Evolutionary conservation across 163 green algal genomes (phyloP), one percentile per base, ranked within the genome.

Genomic region (Prototheca stagnorum): DNA sequence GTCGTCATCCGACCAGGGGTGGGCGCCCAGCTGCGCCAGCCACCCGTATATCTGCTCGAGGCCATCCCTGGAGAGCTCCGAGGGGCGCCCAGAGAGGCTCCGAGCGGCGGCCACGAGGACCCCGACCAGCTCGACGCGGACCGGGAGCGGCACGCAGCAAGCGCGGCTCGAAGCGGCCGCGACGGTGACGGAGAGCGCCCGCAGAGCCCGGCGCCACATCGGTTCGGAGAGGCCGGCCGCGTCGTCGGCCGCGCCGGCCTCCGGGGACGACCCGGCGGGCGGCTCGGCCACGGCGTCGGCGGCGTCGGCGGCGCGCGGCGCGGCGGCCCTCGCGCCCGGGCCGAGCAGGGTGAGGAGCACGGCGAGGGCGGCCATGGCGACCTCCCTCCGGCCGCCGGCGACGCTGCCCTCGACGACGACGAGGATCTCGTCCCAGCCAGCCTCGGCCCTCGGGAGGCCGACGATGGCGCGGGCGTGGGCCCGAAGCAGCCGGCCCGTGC

Each of bases 391-490:
- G 1, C 59, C 73, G 15, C 71, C 65, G 7, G 68, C 68, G 47
- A 83, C 59, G 35, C 49, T 55, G 24, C 56, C 68, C 54, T 80
- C 71, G 39, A 70, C 57, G 24, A 83, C 57, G 44, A 70, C 22
- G 57, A 80, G 79, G 36, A 90, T 54, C 59, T 84, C 61, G 41
- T 79, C 66, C 79, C 79, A 90, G 8, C 61, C 42, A 5, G 23
- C 42, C 4, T 20, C 24, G 24, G 39, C 59, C 15, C 52, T 24
- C 21, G 70, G 42, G 59, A 89, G 61, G 29, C 43, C 20, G 24
- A 68, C 44, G 19, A 93, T 61, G 17, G 71, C 39, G 2, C 61
- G 54, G 37, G 92, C 66, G 69, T 86, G 73, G 15, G 60, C 59
- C 8, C 66, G 66, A 43, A 82, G 62, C 47, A 92, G 68, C 44